A percentile compares a stretch with the other conserved stretches of the same genome.
Evolutionary conservation across 2,329 filamentous ascomycete species (phyloP).

Genomic region (Trichothecium roseum): DNA sequence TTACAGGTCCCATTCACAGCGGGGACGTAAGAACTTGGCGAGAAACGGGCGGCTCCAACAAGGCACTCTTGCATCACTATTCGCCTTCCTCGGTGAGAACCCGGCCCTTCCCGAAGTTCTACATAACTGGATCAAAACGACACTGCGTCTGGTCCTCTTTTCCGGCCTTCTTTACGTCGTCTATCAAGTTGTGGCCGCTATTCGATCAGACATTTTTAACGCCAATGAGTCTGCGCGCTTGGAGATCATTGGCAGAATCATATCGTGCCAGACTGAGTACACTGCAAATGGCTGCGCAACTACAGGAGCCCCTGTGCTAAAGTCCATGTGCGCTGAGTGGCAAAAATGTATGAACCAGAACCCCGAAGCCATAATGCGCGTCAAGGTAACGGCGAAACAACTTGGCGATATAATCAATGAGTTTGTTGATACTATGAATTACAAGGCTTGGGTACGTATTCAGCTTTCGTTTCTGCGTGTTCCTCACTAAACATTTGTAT

Average conservation of each 20-base stretch:
- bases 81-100: conserved; percentile 44
- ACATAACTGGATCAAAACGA: conserved; percentile 42
- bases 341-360: conserved; percentile 80
- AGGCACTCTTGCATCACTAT: conserved; percentile 30
- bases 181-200: conserved; percentile 57
- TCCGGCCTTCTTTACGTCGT: conserved; percentile 47
- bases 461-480: background rate
- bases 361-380: conserved; percentile 64
- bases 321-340: conserved; percentile 68
- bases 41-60: conserved; percentile 9
- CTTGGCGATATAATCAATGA: conserved; percentile 90
- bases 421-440: conserved; percentile 82
- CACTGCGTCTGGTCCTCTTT: too few species aligned
- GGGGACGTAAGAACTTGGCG: conserved; percentile 11
- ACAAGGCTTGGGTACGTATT: conserved; percentile 56
- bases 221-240: conserved; percentile 60
- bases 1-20: conserved; percentile 7
- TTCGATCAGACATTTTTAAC: conserved; percentile 64
- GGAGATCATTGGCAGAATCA: conserved; percentile 62
- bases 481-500: too few species aligned
- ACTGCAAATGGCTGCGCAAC: conserved; percentile 62
- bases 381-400: conserved; percentile 74
- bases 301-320: conserved; percentile 60
- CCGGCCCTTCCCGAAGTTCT: conserved; percentile 49
- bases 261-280: conserved; percentile 63